phyloP scores from a whole-genome alignment of 257 asterid species.

The Solanum sparsipilum region DNA sequence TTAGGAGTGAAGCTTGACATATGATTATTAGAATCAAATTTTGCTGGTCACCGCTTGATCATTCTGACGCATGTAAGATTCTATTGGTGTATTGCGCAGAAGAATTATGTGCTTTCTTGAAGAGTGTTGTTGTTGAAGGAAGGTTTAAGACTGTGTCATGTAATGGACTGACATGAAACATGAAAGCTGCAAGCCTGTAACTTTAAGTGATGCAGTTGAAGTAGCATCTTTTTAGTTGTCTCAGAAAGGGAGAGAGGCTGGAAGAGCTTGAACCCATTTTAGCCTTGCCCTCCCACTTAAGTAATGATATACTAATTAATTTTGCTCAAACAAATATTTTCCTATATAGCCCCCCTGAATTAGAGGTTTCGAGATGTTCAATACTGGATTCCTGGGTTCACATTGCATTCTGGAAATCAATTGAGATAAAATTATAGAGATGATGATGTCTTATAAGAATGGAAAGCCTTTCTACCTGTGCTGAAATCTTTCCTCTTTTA shows the following conservation, averaged over 20 bases:
- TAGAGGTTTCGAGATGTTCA: background rate
- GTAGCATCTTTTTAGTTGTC: background rate
- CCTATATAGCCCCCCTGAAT: background rate
- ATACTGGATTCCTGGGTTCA: background rate
- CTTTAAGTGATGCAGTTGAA: background rate
- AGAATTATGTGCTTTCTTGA: background rate
- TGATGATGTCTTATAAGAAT: background rate
- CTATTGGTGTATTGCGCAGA: background rate
- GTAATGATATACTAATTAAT: background rate
- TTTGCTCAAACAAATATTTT: background rate
- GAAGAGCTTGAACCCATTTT: background rate
- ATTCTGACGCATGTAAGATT: background rate
- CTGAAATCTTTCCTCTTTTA: slow-evolving; percentile 2
- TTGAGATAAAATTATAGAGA: background rate
- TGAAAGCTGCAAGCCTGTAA: background rate
- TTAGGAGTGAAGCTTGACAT: background rate
- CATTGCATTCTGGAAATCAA: background rate
- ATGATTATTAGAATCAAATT: background rate
- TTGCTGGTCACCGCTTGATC: background rate
- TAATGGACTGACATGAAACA: background rate
- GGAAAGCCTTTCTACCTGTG: background rate
- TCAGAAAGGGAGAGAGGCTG: background rate
- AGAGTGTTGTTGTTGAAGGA: background rate
- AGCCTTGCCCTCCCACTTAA: background rate
- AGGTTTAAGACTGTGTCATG: background rate